Evolutionary conservation across 345 rosid genomes (phyloP).

Genomic region (Rhizophora apiculata): DNA sequence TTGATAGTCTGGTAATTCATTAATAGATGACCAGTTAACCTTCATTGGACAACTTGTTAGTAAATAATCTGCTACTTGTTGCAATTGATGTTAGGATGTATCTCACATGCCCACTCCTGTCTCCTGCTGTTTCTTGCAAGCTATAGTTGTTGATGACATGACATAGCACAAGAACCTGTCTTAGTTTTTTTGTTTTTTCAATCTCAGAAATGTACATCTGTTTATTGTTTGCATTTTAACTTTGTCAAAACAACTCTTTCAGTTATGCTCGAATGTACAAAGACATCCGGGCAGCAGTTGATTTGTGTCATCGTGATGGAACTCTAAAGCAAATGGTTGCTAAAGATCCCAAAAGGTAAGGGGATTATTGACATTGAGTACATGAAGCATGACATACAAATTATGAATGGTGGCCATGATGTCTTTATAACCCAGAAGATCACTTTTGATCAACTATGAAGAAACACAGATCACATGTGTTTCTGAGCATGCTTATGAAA

Average conservation of each 20-base stretch:
- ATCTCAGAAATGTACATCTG: neutral
- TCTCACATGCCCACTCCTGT: no score
- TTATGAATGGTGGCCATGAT: neutral
- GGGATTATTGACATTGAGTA: neutral
- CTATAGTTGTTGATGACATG: no score
- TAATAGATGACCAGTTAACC: no score
- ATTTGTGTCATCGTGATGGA: conserved; percentile 98
- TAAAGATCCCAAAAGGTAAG: conserved; percentile 62
- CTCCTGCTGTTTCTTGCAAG: no score
- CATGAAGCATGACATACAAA: neutral
- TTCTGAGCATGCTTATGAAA: no score
- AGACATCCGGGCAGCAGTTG: conserved; percentile 96
- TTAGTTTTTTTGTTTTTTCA: neutral
- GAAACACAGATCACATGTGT: no score
- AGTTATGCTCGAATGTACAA: conserved; percentile 83
- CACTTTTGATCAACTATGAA: neutral
- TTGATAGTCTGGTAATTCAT: no score
- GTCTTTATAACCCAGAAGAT: neutral
- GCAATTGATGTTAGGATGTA: no score
- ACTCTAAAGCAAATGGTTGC: conserved; percentile 98
- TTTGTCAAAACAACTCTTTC: conserved; percentile 11
- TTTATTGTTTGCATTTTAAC: conserved; percentile 2
- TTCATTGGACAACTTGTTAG: no score
- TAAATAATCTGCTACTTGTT: no score
- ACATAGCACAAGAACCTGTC: no score